A percentile compares a stretch with the other conserved stretches of the same genome.
These are phyloP conservation scores for Malania oleifera DNA, from an alignment of 164 flowering plant genomes.

Conservation along the genomic window DNA sequence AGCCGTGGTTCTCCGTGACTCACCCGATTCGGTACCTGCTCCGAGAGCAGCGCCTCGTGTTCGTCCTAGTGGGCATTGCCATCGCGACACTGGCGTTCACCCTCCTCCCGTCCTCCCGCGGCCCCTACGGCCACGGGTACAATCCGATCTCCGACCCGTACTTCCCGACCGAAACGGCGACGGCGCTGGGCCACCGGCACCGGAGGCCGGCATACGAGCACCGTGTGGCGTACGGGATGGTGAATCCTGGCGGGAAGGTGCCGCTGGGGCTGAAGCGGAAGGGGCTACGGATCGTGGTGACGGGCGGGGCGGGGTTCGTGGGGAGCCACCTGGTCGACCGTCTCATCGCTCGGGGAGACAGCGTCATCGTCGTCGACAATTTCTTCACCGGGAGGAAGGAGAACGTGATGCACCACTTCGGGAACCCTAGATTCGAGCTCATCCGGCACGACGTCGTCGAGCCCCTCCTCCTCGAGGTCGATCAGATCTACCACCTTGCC, in stretches of 20 bases:
- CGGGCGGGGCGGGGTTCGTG: slow-evolving; percentile 94
- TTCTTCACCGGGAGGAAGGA: slow-evolving; percentile 92
- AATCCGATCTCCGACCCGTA: slow-evolving; percentile 14
- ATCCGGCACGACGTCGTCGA: slow-evolving; percentile 93
- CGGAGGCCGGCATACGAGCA: slow-evolving; percentile 4
- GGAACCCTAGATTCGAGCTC: slow-evolving; percentile 82
- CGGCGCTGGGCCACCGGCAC: neutral
- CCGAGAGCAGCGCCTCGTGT: slow-evolving; percentile 72
- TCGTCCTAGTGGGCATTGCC: slow-evolving; percentile 61
- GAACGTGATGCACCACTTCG: slow-evolving; percentile 83
- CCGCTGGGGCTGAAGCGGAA: slow-evolving; percentile 76
- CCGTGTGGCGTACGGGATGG: slow-evolving; percentile 18
- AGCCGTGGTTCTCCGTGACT: slow-evolving; percentile 48
- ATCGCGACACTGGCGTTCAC: slow-evolving; percentile 64
- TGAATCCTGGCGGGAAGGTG: slow-evolving; percentile 48
- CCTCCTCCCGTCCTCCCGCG: slow-evolving; percentile 24
- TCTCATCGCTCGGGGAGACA: slow-evolving; percentile 73
- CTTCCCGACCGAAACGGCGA: slow-evolving; percentile 14
- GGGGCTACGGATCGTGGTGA: slow-evolving; percentile 74
- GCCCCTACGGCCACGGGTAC: slow-evolving; percentile 1
- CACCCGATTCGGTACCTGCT: slow-evolving; percentile 62
- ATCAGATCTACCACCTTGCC: slow-evolving; percentile 92
- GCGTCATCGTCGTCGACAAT: slow-evolving; percentile 88
- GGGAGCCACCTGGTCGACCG: slow-evolving; percentile 89
- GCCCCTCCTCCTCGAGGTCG: slow-evolving; percentile 77